Base-by-base conservation (phyloP, 768 basidiomycete species). In the Pleurotus salmoneostramineus region DNA sequence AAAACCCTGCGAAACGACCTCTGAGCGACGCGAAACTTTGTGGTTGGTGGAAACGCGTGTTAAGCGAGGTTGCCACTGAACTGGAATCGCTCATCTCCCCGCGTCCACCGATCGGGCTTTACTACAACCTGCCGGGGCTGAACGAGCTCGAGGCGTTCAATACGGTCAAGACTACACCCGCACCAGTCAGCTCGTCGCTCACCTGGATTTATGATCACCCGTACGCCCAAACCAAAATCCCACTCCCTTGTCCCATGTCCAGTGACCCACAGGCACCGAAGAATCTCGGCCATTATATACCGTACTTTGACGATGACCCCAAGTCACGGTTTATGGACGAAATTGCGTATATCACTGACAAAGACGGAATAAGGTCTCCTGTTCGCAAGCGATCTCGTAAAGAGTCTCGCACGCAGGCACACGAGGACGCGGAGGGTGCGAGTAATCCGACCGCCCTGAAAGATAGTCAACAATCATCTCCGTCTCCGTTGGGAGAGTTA, bases 251-350 rank as follows among this genome's bases (percentile, higher is more conserved):
- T 64, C 75, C 77, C 11, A 50, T 62, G 37, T 68, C 65, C 45
- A 63, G 63, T 44, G 55, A 62, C 2, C 61, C 68, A 1, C 48
- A 73, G 50, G 64, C 61, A 43, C 54, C 63, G 62, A 69, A 66
- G 32, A 80, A 82, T 58, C 74, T 95, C 33, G 93, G 90, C 0
- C 80, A 85, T 56, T 82, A 82, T 52, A 88, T 99, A 17, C 97
- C 97, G 1, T 88, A 83, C 56, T 93, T 98, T 67, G 91, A 94
- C n/a, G 97, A 99, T 65, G 95, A 97, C 70, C 95, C 97, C 5
- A 98, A 98, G 71, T 85, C 91, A 57, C 83, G 97, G 14, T 98
- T 98, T 69, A 72, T 99, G 68, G 90, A 92, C 69, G 95, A 97
- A 71, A 84, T 98, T 54, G 91, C 88, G 43, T 86, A 83, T 61